Conservation (phyloP, 495 filamentous ascomycete species). For the Astrothelium subdiscretum region DNA sequence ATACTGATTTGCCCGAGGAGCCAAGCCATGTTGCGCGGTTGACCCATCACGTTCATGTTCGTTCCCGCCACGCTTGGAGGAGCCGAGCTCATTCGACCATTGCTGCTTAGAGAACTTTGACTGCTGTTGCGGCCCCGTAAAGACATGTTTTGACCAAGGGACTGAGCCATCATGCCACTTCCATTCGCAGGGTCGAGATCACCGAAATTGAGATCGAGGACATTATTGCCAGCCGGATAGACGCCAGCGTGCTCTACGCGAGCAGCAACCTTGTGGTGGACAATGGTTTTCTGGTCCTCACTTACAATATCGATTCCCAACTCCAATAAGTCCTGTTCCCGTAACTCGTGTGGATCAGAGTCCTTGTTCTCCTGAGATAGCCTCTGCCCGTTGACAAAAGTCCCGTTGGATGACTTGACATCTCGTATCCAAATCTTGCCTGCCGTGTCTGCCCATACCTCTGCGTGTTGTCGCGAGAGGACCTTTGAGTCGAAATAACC, state of each 20-base stretch:
- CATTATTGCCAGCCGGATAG: conserved; percentile 51
- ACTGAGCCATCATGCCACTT: conserved; percentile 52
- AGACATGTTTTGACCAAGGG: conserved; percentile 38
- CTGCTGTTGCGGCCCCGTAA: conserved; percentile 58
- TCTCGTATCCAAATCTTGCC: conserved; percentile 95
- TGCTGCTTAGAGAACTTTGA: conserved; percentile 53
- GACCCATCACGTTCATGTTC: conserved; percentile 47
- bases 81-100: conserved; percentile 30
- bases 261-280: conserved; percentile 94
- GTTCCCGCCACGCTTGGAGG: conserved; percentile 33
- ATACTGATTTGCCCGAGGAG: conserved; percentile 84
- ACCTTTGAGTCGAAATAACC: conserved; percentile 98
- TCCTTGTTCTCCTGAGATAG: conserved; percentile 88
- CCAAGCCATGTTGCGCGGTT: conserved; percentile 60
- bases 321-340: conserved; percentile 79
- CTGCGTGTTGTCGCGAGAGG: conserved; percentile 87
- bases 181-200: conserved; percentile 67
- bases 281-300: conserved; percentile 94
- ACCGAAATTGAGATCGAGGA: conserved; percentile 80
- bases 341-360: conserved; percentile 84
- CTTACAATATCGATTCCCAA: conserved; percentile 96
- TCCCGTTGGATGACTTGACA: conserved; percentile 96
- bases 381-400: conserved; percentile 88
- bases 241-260: conserved; percentile 91
- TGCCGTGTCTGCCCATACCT: conserved; percentile 81